Conservation (phyloP, 331 rosid species). For the Malus hybrid region DNA sequence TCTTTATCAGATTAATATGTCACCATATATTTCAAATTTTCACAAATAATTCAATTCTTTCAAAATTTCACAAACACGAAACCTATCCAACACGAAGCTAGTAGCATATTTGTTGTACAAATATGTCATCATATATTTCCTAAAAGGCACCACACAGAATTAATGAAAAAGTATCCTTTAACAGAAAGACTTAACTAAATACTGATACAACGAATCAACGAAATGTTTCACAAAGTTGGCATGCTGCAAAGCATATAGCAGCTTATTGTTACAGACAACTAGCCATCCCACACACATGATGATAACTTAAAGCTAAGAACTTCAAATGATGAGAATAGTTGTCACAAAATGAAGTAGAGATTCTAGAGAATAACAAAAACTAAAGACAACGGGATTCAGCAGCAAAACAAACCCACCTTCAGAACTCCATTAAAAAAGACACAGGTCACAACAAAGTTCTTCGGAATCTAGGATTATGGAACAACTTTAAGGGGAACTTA, state of each 20-base stretch:
- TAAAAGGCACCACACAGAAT: background rate
- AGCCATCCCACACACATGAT: background rate
- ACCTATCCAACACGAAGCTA: background rate
- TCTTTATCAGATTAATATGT: background rate
- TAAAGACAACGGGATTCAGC: background rate
- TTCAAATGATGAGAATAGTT: background rate
- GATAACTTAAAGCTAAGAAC: background rate
- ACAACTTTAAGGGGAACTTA: background rate
- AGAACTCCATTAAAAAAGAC: background rate
- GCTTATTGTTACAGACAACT: background rate
- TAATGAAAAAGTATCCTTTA: background rate
- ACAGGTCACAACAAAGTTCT: background rate
- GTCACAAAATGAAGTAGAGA: background rate
- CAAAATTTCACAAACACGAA: background rate
- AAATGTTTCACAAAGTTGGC: background rate
- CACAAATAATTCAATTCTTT: background rate
- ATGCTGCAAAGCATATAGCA: background rate
- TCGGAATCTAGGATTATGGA: background rate
- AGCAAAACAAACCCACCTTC: background rate
- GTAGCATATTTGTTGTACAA: background rate
- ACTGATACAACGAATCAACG: background rate
- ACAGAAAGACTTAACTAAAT: background rate
- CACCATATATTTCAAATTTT: background rate
- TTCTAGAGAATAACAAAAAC: background rate
- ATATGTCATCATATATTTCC: background rate